These are phyloP conservation scores for Kwoniella sp. DNA, from an alignment of 768 basidiomycete species.

Conservation along the genomic window DNA sequence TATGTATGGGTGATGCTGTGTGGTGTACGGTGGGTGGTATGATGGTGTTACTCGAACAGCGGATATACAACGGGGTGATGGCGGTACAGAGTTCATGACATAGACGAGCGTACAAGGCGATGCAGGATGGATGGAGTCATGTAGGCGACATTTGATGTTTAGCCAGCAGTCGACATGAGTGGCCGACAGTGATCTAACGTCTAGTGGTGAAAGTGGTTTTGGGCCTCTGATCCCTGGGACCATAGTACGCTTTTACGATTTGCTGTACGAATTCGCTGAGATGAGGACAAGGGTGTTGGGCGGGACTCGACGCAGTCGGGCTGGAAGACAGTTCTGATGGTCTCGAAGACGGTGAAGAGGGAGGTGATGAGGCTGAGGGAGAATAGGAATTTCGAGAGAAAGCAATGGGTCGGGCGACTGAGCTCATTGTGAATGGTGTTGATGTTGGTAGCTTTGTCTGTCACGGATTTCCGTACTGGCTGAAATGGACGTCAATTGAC, in stretches of 20 bases:
- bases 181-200: neutral
- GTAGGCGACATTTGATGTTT: too few relatives aligned
- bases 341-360: constrained; percentile 11
- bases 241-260: constrained; percentile 26
- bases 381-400: constrained; percentile 4
- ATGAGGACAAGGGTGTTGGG: constrained; percentile 44
- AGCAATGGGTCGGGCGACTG: constrained; percentile 11
- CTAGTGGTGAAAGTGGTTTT: neutral
- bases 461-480: neutral
- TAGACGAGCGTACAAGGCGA: too few relatives aligned
- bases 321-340: constrained; percentile 5
- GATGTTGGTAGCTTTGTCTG: neutral
- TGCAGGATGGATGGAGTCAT: too few relatives aligned
- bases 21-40: neutral
- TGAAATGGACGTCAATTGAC: too few relatives aligned
- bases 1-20: neutral
- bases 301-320: constrained; percentile 1
- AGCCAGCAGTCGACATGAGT: too few relatives aligned
- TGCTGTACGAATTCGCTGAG: constrained; percentile 32
- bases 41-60: neutral
- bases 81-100: neutral
- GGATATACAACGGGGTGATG: constrained; percentile 7
- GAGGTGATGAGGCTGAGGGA: too few relatives aligned
- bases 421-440: constrained; percentile 14
- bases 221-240: neutral